Base-by-base conservation (phyloP, 140 eudicot genomes). In the Flaveria floridana region DNA sequence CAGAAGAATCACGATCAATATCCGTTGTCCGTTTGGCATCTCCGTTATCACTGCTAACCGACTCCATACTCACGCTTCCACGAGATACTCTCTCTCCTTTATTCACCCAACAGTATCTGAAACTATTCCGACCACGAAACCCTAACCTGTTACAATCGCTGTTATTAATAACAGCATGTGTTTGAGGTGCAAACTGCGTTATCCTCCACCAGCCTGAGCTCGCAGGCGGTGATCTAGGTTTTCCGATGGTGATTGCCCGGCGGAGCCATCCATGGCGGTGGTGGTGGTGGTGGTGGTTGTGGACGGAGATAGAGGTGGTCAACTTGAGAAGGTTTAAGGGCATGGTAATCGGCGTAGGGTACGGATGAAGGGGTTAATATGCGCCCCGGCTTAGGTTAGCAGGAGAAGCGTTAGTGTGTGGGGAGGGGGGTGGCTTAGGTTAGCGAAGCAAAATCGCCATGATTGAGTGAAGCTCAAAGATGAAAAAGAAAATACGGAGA, bases 311-410 rank as follows among this genome's bases (percentile, higher is more conserved):
- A 19, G 76, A 74, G 4, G 84, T 50, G 59, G 84, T 61, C 81
- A 75, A 59, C 75, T 80, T 80, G 68, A 80, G 65, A 80, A 80
- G 84, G 84, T 80, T 80, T 75, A 75, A 53, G 77, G 84, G 84
- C 84, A 80, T 80, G 83, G 76, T 34, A 75, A 72, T 80, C 78
- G 78, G 78, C 83, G 79, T 72, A n/a, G 39, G 59, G 73, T 78
- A 51, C 78, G 73, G 61, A n/a, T 25, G 73, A 34, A 9, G 47
- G 67, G 67, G 50, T 62, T 70, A 73, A 47, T 58, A 14, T 73
- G 70, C 71, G 70, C 72, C 53, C 11, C 37, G 71, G 80, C 76
- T 80, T 67, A 74, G 65, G 80, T 47, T 74, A 68, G 80, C 80
- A 68, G 71, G 61, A 65, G 21, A 73, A 72, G 61, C 26, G 76